Evolutionary conservation across 2,329 filamentous ascomycete species (phyloP).

Genomic region (Monosporascus sp.): DNA sequence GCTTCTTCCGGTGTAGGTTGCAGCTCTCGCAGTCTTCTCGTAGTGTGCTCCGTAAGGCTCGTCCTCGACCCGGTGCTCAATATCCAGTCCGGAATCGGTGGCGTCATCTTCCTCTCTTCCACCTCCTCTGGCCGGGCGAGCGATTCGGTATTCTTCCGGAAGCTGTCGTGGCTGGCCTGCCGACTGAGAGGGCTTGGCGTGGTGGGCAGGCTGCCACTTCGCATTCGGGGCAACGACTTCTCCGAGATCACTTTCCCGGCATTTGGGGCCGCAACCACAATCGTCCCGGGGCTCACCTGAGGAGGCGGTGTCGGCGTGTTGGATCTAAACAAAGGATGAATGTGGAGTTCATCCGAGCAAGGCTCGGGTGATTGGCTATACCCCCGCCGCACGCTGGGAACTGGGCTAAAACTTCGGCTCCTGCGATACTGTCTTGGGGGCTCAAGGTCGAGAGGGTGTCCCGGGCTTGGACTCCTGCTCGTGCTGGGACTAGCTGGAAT

Average conservation of each 20-base stretch:
- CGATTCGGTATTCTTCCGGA: slow-evolving; percentile 22
- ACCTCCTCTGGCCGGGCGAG: slow-evolving; percentile 16
- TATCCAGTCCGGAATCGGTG: slow-evolving; percentile 58
- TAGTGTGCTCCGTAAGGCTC: slow-evolving; percentile 44
- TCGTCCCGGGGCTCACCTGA: slow-evolving; percentile 61
- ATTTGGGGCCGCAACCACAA: slow-evolving; percentile 65
- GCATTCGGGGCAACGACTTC: slow-evolving; percentile 47
- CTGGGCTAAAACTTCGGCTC: slow-evolving; percentile 49
- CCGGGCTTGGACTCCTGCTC: slow-evolving; percentile 62
- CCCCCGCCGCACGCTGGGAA: slow-evolving; percentile 29
- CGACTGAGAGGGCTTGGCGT: slow-evolving; percentile 45
- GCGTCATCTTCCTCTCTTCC: slow-evolving; percentile 46
- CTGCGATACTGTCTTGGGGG: slow-evolving; percentile 40
- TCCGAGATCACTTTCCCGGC: slow-evolving; percentile 60
- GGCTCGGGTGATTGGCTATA: slow-evolving; percentile 30
- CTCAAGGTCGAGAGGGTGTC: slow-evolving; percentile 51
- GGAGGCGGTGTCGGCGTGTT: slow-evolving; percentile 66
- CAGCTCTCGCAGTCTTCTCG: slow-evolving; percentile 28
- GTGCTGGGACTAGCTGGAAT: slow-evolving; percentile 63
- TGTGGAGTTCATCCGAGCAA: slow-evolving; percentile 57
- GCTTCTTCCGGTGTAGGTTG: slow-evolving; percentile 2
- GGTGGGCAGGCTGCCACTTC: slow-evolving; percentile 49
- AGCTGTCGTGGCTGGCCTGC: slow-evolving; percentile 46
- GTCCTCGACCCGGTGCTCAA: slow-evolving; percentile 47
- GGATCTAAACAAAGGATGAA: slow-evolving; percentile 72